Percentiles rank a stretch among this genome's conserved stretches.
These are phyloP conservation scores for Hymenochaete sp. DNA, from an alignment of 1,284 basidiomycete genomes.

Conservation along the genomic window DNA sequence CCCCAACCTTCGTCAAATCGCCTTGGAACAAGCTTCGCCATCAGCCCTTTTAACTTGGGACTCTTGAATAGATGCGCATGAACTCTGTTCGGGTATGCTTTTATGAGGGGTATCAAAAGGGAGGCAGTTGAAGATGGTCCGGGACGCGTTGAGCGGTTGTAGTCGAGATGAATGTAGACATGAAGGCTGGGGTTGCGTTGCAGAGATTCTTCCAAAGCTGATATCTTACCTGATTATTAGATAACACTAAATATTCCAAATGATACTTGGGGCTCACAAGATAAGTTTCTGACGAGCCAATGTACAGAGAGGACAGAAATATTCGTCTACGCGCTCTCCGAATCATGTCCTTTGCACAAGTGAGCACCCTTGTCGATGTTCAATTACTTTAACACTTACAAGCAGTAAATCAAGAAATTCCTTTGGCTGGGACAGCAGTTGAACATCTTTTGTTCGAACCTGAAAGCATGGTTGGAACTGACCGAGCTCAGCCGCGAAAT, in stretches of 20 bases:
- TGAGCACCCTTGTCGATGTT: neutral
- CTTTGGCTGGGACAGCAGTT: conserved; percentile 13
- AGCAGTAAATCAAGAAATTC: conserved; percentile 16
- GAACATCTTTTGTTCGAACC: conserved; percentile 15
- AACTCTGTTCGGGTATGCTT: conserved; percentile 66
- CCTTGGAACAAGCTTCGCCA: conserved; percentile 76
- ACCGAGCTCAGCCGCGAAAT: conserved; percentile 15
- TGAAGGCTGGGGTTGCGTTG: conserved; percentile 51
- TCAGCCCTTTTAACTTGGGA: conserved; percentile 70
- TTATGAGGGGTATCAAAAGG: conserved; percentile 64
- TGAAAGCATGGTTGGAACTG: conserved; percentile 19
- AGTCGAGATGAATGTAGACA: conserved; percentile 76
- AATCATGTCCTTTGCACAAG: conserved; percentile 55
- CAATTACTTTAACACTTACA: conserved; percentile 7
- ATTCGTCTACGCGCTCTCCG: conserved; percentile 63
- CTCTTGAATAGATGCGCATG: conserved; percentile 79
- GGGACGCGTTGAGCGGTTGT: conserved; percentile 85
- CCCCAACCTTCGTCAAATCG: conserved; percentile 98
- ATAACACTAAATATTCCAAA: conserved; percentile 1
- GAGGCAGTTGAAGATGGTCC: conserved; percentile 69
- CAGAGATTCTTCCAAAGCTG: conserved; percentile 55
- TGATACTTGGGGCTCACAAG: conserved; percentile 39
- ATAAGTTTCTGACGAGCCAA: conserved; percentile 61
- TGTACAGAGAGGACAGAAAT: conserved; percentile 82
- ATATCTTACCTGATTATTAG: conserved; percentile 41